Evolutionary conservation across 495 filamentous ascomycete species (phyloP).

Genomic region (Hypoxylon fuscum): DNA sequence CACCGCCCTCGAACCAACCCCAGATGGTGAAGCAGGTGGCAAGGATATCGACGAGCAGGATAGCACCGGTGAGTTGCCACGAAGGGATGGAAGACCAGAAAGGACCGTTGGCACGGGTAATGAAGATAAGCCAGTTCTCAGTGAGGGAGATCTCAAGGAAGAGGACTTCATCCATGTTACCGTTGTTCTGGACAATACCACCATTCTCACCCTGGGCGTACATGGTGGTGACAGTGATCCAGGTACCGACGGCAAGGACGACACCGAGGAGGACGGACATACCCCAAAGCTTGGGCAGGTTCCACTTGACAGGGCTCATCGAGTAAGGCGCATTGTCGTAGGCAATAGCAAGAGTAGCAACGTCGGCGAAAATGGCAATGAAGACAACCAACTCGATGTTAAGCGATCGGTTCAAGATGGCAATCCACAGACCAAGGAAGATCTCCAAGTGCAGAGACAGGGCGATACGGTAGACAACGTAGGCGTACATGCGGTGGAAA

Average conservation of each 20-base stretch:
- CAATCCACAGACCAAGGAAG: conserved; percentile 91
- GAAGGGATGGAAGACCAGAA: conserved; percentile 89
- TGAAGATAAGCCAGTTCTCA: conserved; percentile 97
- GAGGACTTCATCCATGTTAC: conserved; percentile 80
- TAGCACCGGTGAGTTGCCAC: conserved; percentile 78
- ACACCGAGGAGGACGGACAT: conserved; percentile 85
- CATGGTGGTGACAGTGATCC: conserved; percentile 85
- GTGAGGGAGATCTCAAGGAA: conserved; percentile 92
- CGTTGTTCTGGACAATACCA: conserved; percentile 88
- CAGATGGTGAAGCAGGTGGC: conserved; percentile 85
- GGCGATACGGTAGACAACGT: conserved; percentile 95
- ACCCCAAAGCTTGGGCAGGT: conserved; percentile 90
- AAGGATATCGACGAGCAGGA: conserved; percentile 80
- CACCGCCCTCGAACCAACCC: conserved; percentile 75
- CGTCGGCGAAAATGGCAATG: conserved; percentile 93
- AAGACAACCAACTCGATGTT: conserved; percentile 90
- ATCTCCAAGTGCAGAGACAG: conserved; percentile 89
- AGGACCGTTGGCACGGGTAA: conserved; percentile 86
- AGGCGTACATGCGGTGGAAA: conserved; percentile 97
- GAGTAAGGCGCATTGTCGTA: conserved; percentile 94
- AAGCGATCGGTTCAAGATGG: conserved; percentile 80
- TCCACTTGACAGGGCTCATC: conserved; percentile 91
- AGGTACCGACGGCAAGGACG: conserved; percentile 82
- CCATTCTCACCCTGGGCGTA: conserved; percentile 69
- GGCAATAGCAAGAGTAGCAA: conserved; percentile 90